Conservation (phyloP, 2,329 filamentous ascomycete genomes). For the Teratosphaeria gauchensis region DNA sequence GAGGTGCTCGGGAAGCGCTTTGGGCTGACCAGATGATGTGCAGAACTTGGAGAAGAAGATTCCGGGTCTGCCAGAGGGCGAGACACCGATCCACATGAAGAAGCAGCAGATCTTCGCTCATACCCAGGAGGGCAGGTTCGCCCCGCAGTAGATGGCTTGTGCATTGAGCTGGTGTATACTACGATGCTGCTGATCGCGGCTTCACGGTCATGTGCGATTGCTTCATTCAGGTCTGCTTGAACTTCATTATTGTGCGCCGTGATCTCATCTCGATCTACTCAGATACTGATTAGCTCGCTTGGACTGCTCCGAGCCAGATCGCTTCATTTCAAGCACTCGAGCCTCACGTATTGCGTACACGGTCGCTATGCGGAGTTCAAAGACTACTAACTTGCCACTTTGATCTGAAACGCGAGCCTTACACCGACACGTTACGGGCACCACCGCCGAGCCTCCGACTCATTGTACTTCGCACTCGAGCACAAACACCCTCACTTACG, state of each 20-base stretch:
- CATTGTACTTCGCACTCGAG: no score
- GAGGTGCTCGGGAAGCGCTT: background rate
- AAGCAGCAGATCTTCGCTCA: slow-evolving; percentile 35
- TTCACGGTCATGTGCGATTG: background rate
- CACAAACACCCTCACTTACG: no score
- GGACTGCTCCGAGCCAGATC: no score
- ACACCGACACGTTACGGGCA: background rate
- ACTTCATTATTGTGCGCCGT: background rate
- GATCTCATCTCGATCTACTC: background rate
- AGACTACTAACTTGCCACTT: background rate
- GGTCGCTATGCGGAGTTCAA: no score
- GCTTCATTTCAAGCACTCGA: no score
- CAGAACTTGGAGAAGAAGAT: slow-evolving; percentile 45
- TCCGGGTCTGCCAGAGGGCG: slow-evolving; percentile 40
- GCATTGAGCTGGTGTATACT: background rate
- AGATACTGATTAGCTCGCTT: no score
- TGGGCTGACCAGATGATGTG: background rate
- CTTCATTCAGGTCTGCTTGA: background rate
- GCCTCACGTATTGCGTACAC: no score
- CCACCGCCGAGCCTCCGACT: no score
- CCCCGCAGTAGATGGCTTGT: background rate
- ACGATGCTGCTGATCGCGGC: background rate
- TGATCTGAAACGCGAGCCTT: background rate
- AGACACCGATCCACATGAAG: slow-evolving; percentile 40
- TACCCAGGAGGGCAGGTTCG: background rate